phyloP scores from a whole-genome alignment of 78 protist species.

The Speleostelium caveatum region DNA sequence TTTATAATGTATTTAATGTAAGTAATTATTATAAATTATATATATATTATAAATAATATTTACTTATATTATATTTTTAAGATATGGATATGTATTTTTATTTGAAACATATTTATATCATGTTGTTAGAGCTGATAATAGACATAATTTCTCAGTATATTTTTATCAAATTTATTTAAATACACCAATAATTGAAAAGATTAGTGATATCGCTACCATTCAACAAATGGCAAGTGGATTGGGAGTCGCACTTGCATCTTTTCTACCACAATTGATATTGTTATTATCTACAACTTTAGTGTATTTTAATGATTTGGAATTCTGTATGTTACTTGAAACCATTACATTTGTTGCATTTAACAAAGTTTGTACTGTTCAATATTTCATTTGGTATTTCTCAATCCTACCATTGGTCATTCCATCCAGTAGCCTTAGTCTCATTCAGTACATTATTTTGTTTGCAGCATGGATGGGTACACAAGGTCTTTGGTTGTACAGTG shows the following conservation, averaged over 20 bases:
- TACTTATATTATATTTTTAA: not conserved
- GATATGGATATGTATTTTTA: constrained; percentile 71
- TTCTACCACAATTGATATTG: constrained; percentile 50
- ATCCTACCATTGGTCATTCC: constrained; percentile 90
- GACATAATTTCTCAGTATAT: constrained; percentile 97
- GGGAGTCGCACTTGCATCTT: constrained; percentile 67
- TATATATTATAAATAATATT: not conserved
- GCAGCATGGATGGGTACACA: constrained; percentile 72
- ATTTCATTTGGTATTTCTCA: constrained; percentile 94
- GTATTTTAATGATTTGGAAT: constrained; percentile 55
- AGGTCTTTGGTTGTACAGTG: constrained; percentile 86
- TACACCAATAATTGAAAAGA: constrained; percentile 53
- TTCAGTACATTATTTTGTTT: constrained; percentile 19
- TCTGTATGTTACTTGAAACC: constrained; percentile 82
- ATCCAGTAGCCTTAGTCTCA: constrained; percentile 5
- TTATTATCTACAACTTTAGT: constrained; percentile 39
- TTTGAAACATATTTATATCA: constrained; percentile 78
- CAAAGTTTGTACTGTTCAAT: constrained; percentile 97
- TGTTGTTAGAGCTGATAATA: constrained; percentile 72
- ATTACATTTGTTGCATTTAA: constrained; percentile 95
- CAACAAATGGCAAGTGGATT: not conserved
- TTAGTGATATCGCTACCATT: constrained; percentile 3
- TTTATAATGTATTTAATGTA: constrained; percentile 78
- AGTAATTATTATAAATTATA: not conserved
- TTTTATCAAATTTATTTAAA: constrained; percentile 89